Evolutionary conservation across 108 stramenopile species (phyloP).

Genomic region (Pinguiococcus pyrenoidosus): DNA sequence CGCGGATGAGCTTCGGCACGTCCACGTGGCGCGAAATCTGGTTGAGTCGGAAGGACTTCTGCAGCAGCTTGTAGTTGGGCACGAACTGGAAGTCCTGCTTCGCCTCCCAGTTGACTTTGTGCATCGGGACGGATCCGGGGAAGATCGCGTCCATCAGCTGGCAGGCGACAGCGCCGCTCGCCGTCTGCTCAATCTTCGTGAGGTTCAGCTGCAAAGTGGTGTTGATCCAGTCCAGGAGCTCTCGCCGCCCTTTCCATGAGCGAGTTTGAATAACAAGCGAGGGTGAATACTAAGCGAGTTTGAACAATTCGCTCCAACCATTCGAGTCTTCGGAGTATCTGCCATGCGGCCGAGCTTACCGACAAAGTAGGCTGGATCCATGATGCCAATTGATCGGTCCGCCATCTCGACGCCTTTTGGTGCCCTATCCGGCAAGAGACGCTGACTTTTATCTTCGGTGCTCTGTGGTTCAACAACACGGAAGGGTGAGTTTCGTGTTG

Average conservation of each 20-base stretch:
- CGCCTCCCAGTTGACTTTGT: slow-evolving; percentile 84
- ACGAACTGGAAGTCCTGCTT: slow-evolving; percentile 69
- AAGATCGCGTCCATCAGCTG: slow-evolving; percentile 85
- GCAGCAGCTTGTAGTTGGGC: slow-evolving; percentile 92
- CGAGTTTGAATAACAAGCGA: too few species aligned
- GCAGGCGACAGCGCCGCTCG: slow-evolving; percentile 80
- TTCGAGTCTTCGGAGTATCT: too few species aligned
- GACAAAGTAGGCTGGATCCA: slow-evolving; percentile 95
- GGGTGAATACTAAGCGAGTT: too few species aligned
- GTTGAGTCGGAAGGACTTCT: slow-evolving; percentile 69
- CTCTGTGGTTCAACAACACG: too few species aligned
- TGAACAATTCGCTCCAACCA: too few species aligned
- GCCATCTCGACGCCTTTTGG: too few species aligned
- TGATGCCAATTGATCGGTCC: slow-evolving; percentile 60
- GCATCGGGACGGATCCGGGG: slow-evolving; percentile 69
- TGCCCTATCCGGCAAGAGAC: too few species aligned
- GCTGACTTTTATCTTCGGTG: too few species aligned
- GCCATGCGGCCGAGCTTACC: too few species aligned
- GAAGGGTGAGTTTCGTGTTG: too few species aligned
- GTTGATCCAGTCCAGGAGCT: slow-evolving; percentile 91
- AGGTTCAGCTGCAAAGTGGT: slow-evolving; percentile 64
- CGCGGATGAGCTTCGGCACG: slow-evolving; percentile 63
- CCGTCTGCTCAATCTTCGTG: slow-evolving; percentile 92
- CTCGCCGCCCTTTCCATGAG: slow-evolving; percentile 77
- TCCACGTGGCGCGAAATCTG: slow-evolving; percentile 58